These are phyloP conservation scores for Beauveria australis DNA, from an alignment of 2,329 filamentous ascomycete species.

Conservation along the genomic window DNA sequence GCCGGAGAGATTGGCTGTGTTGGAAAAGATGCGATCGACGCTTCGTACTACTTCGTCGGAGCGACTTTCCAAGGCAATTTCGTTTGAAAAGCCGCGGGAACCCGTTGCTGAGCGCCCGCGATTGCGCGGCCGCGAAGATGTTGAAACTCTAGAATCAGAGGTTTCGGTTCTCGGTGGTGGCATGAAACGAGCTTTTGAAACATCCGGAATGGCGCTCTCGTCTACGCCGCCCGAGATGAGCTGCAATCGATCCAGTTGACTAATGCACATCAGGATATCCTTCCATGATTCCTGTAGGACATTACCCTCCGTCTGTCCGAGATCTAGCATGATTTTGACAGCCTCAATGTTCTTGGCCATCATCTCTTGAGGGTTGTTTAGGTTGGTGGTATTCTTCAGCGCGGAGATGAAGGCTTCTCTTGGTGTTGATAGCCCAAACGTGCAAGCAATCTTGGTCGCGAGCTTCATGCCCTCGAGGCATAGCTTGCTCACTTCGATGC, in stretches of 20 bases:
- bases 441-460: conserved; percentile 83
- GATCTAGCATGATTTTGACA: conserved; percentile 80
- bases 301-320: conserved; percentile 90
- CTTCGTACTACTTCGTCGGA: conserved; percentile 89
- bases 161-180: conserved; percentile 48
- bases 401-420: conserved; percentile 91
- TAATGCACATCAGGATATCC: conserved; percentile 89
- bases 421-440: conserved; percentile 89
- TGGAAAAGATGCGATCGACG: conserved; percentile 94
- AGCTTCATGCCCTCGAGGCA: conserved; percentile 95
- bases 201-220: conserved; percentile 84
- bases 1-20: conserved; percentile 85
- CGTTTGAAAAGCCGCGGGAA: conserved; percentile 59
- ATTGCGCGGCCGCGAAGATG: conserved; percentile 43
- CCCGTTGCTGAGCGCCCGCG: conserved; percentile 47
- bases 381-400: conserved; percentile 85
- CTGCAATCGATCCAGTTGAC: conserved; percentile 89
- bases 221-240: conserved; percentile 92
- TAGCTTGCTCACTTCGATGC: conserved; percentile 81
- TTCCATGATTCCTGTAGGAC: conserved; percentile 86
- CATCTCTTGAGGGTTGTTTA: conserved; percentile 94
- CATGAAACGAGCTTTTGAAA: conserved; percentile 71
- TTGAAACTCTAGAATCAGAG: conserved; percentile 55
- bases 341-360: conserved; percentile 94
- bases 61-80: conserved; percentile 84